Base-by-base conservation (phyloP, 257 asterid genomes). In the Primulina eburnea region DNA sequence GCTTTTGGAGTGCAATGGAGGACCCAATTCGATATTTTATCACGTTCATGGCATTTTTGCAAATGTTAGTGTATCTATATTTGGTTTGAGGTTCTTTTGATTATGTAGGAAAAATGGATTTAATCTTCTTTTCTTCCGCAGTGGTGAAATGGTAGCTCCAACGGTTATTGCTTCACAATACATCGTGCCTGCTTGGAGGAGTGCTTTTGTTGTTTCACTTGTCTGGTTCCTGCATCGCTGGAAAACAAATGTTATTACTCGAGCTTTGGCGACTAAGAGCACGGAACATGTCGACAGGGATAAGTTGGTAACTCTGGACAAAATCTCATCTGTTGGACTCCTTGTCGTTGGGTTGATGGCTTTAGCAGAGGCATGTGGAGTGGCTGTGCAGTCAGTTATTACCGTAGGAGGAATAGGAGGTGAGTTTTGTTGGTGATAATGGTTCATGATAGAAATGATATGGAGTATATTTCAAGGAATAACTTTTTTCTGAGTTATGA, bases 341-440 rank as follows among this genome's bases (percentile, higher is more conserved):
- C 77, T 91, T 82, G 81, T 78, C 47, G 75, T 91, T 63, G 99
- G 96, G 65, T 70, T 83, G 24, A 82, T 94, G 97, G 89, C 90
- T 64, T 78, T 91, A 74, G 97, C 97, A 20, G 99, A 94, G 81
- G 95, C 90, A 60, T 86, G 85, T 78, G 99, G 99, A 47, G 97
- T 94, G 77, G 95, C 97, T 16, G 87, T 91, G 65, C 99, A 91
- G 63, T 94, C 99, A 76, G 71, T 94, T 76, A 80, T 91, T 58
- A 94, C 99, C 0, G 96, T 94, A 50, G 99, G 99, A 68, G 99
- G 99, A 66, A 77, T 94, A 65, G 99, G 99, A 85, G 99, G 99
- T 91, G 75, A 77, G 82, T 26, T 62, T 59, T 50, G 20, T 50
- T 50, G 5, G 3, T 50, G 20, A 17, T 14, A 1, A 14, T 50